Base-by-base conservation (phyloP, 768 basidiomycete species). In the Tricholoma furcatifolium region DNA sequence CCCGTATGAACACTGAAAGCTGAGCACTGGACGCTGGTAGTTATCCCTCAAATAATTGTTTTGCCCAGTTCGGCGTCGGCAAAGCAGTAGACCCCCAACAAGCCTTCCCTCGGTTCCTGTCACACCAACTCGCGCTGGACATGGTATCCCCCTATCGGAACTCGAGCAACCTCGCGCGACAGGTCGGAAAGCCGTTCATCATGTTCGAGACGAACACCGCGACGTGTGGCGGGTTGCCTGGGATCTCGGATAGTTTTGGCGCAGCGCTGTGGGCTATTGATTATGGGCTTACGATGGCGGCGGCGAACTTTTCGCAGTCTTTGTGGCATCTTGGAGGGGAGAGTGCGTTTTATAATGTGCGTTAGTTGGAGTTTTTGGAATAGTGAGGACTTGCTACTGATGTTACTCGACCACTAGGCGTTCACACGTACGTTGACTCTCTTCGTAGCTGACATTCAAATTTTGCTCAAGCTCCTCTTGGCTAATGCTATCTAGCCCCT, bases 201-300 rank as follows among this genome's bases (percentile, higher is more conserved):
- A 85, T 89, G 83, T 79, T 87, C 54, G 87, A 89, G 62, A 86
- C 83, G 6, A 87, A 87, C 60, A 80, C 80, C 1, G 84, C 84
- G 7, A 80, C 80, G 42, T 87, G 85, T 70, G 85, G 83, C 64
- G 85, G 87, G 6, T 84, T 87, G 62, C 69, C 79, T 15, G 87
- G 85, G 2, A 68, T 87, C 18, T 79, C 76, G 27, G 81, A 87
- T 59, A 75, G 72, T 48, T 88, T 83, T 56, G 84, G 80, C 4
- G 84, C 80, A 1, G 78, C 83, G 15, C 70, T 88, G 9, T 88
- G 85, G 85, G 81, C 72, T 10, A 60, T 84, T 54, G 85, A 87
- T 62, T 84, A 83, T 64, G 79, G 72, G 1, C 63, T 78, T 74
- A 87, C 83, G 62, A 77, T 85, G 78, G 85, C 83, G 4, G 78